These are phyloP conservation scores for Mucor mucedo DNA, from an alignment of 371 early-diverging fungal species.

Conservation along the genomic window DNA sequence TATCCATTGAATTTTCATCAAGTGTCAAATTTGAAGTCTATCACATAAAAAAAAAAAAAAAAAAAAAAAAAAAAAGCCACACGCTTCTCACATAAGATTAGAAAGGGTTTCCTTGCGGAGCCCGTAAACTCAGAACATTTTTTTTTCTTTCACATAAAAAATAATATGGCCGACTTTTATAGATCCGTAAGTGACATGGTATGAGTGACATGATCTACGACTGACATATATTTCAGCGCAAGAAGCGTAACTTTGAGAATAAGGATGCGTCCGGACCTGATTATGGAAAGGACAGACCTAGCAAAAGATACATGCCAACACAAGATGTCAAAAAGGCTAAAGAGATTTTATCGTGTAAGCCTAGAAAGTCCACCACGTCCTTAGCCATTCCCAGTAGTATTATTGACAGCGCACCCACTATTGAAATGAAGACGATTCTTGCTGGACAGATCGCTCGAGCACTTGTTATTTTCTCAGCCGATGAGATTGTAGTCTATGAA, in stretches of 20 bases:
- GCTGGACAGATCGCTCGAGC: constrained; percentile 78
- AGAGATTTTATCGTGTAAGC: constrained; percentile 29
- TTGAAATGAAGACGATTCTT: constrained; percentile 74
- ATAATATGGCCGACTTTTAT: constrained; percentile 24
- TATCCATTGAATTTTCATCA: too few relatives aligned
- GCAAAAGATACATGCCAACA: constrained; percentile 24
- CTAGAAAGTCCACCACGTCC: constrained; percentile 66
- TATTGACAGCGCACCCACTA: constrained; percentile 69
- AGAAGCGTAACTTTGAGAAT: constrained; percentile 51
- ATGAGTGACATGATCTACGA: neutral
- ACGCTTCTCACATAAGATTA: too few relatives aligned
- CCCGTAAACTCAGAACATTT: neutral
- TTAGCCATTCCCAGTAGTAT: constrained; percentile 76
- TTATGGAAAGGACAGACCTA: constrained; percentile 43
- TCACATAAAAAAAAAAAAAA: too few relatives aligned
- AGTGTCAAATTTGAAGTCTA: too few relatives aligned
- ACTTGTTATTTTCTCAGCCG: constrained; percentile 66
- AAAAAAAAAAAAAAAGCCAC: too few relatives aligned
- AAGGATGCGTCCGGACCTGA: constrained; percentile 58
- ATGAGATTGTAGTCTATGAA: constrained; percentile 76
- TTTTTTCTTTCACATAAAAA: neutral
- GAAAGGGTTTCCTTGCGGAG: too few relatives aligned
- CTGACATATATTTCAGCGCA: constrained; percentile 3
- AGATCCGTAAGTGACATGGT: constrained; percentile 21
- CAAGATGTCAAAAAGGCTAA: constrained; percentile 28